A percentile compares a stretch with the other conserved stretches of the same genome.
phyloP scores from a whole-genome alignment of 176 grass and related monocot genomes.

The bread wheat (Triticum aestivum) region DNA sequence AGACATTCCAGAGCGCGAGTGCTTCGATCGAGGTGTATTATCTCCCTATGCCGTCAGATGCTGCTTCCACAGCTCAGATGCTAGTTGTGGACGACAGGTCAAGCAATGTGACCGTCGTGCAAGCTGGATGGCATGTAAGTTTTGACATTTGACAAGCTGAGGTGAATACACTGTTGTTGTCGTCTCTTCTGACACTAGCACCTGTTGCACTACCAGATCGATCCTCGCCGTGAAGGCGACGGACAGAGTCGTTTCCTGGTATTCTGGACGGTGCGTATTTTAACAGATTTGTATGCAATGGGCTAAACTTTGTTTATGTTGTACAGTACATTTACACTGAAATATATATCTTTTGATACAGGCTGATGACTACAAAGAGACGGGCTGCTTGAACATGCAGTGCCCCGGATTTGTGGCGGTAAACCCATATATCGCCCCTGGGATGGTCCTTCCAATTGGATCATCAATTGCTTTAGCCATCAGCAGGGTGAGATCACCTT shows the following conservation, averaged over 20 bases:
- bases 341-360: neutral
- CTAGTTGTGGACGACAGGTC: neutral
- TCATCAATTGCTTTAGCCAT: neutral
- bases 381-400: slow-evolving; percentile 11
- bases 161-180: neutral
- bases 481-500: neutral
- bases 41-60: neutral
- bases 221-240: neutral
- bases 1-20: neutral
- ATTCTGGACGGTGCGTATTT: slow-evolving; percentile 12
- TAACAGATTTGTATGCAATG: neutral
- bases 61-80: neutral
- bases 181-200: neutral
- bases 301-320: neutral
- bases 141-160: neutral
- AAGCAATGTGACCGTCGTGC: neutral
- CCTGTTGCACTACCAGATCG: neutral
- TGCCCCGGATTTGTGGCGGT: slow-evolving; percentile 5
- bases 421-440: neutral
- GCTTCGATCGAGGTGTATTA: neutral
- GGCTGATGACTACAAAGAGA: slow-evolving; percentile 5
- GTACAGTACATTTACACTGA: neutral
- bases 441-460: neutral
- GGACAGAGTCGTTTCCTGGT: neutral
- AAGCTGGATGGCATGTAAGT: slow-evolving; percentile 22